These are phyloP conservation scores for Lactifluus echinatus DNA, from an alignment of 768 basidiomycete genomes.

Conservation along the genomic window DNA sequence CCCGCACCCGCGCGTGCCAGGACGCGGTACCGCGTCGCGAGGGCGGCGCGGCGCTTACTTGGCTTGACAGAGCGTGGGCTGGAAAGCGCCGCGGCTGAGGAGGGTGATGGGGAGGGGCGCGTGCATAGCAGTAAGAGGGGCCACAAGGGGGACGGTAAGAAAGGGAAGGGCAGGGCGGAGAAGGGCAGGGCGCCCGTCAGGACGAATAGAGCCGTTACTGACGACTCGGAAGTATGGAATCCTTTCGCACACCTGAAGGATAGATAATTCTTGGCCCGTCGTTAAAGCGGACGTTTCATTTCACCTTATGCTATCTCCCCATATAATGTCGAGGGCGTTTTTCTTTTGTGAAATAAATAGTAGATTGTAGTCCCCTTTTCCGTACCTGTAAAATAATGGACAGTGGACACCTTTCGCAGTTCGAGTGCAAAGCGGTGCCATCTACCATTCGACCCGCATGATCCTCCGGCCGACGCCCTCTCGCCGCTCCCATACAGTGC, in stretches of 20 bases:
- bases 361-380: not conserved
- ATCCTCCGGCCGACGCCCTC: constrained; percentile 67
- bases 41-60: constrained; percentile 22
- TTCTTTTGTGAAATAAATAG: not conserved
- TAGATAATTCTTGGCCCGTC: not conserved
- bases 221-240: constrained; percentile 7
- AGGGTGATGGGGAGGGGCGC: constrained; percentile 15
- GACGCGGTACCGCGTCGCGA: constrained; percentile 25
- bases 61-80: constrained; percentile 23
- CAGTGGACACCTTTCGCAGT: not conserved
- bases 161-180: not conserved
- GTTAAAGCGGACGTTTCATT: no score
- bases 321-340: not conserved
- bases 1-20: constrained; percentile 24
- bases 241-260: constrained; percentile 4
- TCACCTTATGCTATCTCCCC: no score
- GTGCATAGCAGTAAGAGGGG: constrained; percentile 4
- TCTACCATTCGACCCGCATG: constrained; percentile 50
- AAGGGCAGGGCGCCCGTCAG: not conserved
- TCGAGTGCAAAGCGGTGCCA: not conserved
- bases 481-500: constrained; percentile 55
- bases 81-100: constrained; percentile 23
- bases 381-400: not conserved
- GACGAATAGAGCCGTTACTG: not conserved
- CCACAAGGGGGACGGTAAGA: not conserved